Conservation (phyloP, 148 eudicot genomes). For the Amaranthus palmeri region DNA sequence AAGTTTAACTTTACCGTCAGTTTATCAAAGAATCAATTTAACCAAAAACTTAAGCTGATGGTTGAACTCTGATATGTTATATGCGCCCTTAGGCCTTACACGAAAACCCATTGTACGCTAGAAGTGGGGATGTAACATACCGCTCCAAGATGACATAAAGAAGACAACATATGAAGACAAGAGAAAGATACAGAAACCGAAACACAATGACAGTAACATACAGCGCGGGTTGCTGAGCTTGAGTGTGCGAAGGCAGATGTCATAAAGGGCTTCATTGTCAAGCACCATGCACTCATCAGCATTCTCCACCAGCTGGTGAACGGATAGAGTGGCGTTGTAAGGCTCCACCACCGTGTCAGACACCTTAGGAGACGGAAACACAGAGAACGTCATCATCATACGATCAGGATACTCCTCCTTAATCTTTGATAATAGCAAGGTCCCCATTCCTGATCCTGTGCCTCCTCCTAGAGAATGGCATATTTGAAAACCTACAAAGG, state of each 20-base stretch:
- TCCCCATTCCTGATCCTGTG: constrained; percentile 69
- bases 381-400: constrained; percentile 30
- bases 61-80: not conserved
- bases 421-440: constrained; percentile 35
- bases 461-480: constrained; percentile 76
- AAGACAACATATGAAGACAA: too few relatives aligned
- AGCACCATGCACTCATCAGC: constrained; percentile 37
- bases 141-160: too few relatives aligned
- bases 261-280: constrained; percentile 43
- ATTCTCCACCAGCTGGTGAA: constrained; percentile 35
- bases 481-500: constrained; percentile 48
- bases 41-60: too few relatives aligned
- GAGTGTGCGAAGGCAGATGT: constrained; percentile 65
- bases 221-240: constrained; percentile 63
- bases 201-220: not conserved
- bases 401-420: constrained; percentile 31
- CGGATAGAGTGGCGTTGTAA: constrained; percentile 64
- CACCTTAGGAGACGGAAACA: constrained; percentile 60
- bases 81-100: too few relatives aligned
- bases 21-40: too few relatives aligned
- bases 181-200: not conserved
- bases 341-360: constrained; percentile 69
- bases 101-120: too few relatives aligned
- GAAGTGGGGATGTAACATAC: too few relatives aligned
- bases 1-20: too few relatives aligned